Conservation (phyloP, 2,329 filamentous ascomycete genomes). For the Anthostomella pinea region DNA sequence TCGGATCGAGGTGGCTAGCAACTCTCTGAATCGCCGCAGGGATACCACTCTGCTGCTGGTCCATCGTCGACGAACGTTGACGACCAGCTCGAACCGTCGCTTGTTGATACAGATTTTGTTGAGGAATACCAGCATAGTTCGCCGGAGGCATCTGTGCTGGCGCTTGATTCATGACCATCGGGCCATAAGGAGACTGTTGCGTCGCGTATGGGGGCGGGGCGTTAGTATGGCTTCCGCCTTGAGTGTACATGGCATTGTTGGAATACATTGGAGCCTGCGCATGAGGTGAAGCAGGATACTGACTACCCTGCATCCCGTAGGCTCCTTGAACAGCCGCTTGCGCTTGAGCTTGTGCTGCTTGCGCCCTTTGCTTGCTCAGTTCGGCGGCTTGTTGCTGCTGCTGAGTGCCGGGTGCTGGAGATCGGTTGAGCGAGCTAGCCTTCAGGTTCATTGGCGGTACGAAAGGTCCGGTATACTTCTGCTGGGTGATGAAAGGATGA, state of each 20-base stretch:
- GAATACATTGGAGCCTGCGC: conserved; percentile 69
- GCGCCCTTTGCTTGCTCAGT: conserved; percentile 84
- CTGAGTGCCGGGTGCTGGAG: conserved; percentile 87
- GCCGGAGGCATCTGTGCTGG: conserved; percentile 63
- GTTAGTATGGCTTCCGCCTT: conserved; percentile 51
- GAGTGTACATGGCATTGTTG: conserved; percentile 77
- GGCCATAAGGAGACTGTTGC: conserved; percentile 67
- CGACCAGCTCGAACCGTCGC: conserved; percentile 74
- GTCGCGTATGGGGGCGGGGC: conserved; percentile 77
- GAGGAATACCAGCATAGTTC: conserved; percentile 57
- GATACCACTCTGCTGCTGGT: conserved; percentile 89
- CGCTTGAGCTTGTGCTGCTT: conserved; percentile 67
- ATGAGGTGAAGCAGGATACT: conserved; percentile 45
- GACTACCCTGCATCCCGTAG: conserved; percentile 55
- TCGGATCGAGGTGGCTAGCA: conserved; percentile 93
- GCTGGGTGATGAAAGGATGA: conserved; percentile 97
- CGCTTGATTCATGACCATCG: conserved; percentile 68
- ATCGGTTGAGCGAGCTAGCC: conserved; percentile 77
- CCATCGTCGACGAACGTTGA: conserved; percentile 93
- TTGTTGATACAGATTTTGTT: conserved; percentile 67
- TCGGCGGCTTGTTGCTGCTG: conserved; percentile 95
- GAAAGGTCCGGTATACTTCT: conserved; percentile 94
- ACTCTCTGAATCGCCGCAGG: conserved; percentile 91
- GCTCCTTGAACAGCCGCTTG: conserved; percentile 65
- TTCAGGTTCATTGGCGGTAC: conserved; percentile 97